A percentile compares a stretch with the other conserved stretches of the same genome.
phyloP scores from a whole-genome alignment of 495 filamentous ascomycete genomes.

The Melanomma pulvis-pyrius region DNA sequence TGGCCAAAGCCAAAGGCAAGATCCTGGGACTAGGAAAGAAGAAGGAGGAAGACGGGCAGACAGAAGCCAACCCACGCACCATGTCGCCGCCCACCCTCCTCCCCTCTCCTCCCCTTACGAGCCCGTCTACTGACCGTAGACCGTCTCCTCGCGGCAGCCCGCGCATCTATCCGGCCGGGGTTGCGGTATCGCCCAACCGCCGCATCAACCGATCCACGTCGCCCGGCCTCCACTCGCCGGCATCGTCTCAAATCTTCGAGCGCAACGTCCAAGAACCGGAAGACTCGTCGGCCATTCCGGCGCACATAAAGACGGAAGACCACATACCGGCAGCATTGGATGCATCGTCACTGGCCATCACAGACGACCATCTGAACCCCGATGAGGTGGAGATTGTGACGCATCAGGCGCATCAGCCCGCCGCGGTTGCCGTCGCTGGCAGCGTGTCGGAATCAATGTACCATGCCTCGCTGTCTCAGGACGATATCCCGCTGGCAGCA shows the following conservation, averaged over 20 bases:
- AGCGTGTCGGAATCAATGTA: slow-evolving; percentile 31
- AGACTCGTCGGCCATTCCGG: slow-evolving; percentile 71
- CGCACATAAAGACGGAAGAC: slow-evolving; percentile 88
- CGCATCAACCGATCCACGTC: slow-evolving; percentile 46
- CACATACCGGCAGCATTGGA: slow-evolving; percentile 89
- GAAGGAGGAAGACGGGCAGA: slow-evolving; percentile 28
- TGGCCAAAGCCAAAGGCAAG: slow-evolving; percentile 39
- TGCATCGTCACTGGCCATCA: slow-evolving; percentile 86
- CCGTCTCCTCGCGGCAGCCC: slow-evolving; percentile 36
- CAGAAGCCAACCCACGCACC: slow-evolving; percentile 2
- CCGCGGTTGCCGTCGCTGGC: slow-evolving; percentile 58
- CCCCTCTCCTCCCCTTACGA: slow-evolving; percentile 19
- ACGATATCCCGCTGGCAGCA: slow-evolving; percentile 14
- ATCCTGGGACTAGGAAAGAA: slow-evolving; percentile 31
- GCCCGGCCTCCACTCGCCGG: slow-evolving; percentile 48
- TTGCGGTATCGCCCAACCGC: slow-evolving; percentile 31
- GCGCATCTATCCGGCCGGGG: slow-evolving; percentile 30
- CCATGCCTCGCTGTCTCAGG: slow-evolving; percentile 43
- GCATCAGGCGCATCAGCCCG: slow-evolving; percentile 78
- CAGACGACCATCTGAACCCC: slow-evolving; percentile 71
- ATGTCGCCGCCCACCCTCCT: slow-evolving; percentile 30
- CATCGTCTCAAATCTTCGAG: slow-evolving; percentile 86
- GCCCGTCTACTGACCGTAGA: slow-evolving; percentile 20
- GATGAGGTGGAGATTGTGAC: slow-evolving; percentile 89
- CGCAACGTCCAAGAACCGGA: slow-evolving; percentile 84